Evolutionary conservation across 169 alveolate genomes (phyloP), one percentile per base, ranked within the genome.

Genomic region (Cryptosporidium bovis): DNA sequence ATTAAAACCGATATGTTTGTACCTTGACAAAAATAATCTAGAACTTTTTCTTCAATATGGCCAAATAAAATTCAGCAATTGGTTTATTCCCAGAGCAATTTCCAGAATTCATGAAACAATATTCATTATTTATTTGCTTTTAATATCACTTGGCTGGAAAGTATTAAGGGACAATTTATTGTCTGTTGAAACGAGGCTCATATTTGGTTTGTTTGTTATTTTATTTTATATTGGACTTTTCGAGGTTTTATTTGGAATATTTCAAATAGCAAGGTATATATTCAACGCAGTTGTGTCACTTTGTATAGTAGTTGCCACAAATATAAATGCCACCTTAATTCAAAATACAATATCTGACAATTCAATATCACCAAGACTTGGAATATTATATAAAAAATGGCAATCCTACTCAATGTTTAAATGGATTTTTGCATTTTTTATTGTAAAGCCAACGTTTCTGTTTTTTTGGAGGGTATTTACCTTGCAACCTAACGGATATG

Each of bases 131-230:
- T 77, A 77, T 50, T 44, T 77, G 71, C 12, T 77, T 16, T 48
- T 77, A 60, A 77, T 77, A 58, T 77, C 87, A 15, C 87, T 77
- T 58, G 87, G 87, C 7, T 77, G 87, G 87, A 77, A 51, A 27
- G 64, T 77, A 13, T 33, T 77, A 20, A 77, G 87, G 36, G 87
- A 77, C 53, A 77, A 44, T 60, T 34, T 77, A 44, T 64, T 77
- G 13, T 34, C 87, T 2, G 34, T 77, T 44, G 87, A 77, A 48
- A 66, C 71, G 10, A 56, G 66, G 13, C 36, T 77, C 16, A n/a
- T 77, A 44, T 44, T 62, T 12, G 87, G 77, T 1, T 40, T 77
- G 34, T 77, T 56, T 13, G 50, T 60, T 20, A 40, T 77, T 36
- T 66, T 62, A 34, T 62, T 77, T 40, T 77, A 77, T 34, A 27